These are phyloP conservation scores for Vitis hybrid DNA, from an alignment of 177 flowering plant species.

Conservation along the genomic window DNA sequence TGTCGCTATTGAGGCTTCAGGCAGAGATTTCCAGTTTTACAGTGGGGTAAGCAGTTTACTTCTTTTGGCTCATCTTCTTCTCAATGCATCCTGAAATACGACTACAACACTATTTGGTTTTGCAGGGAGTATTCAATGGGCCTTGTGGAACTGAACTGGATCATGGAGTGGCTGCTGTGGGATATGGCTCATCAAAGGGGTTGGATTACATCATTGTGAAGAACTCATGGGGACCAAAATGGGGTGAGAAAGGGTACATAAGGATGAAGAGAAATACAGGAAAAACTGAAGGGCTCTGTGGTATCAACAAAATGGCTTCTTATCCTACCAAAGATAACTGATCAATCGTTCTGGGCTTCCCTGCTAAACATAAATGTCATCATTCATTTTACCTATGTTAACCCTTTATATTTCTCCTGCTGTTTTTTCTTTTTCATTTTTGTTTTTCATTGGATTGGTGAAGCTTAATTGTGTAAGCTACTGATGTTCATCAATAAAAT, in stretches of 20 bases:
- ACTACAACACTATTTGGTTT: neutral
- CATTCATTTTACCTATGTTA: neutral
- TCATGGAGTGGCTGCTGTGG: conserved; percentile 89
- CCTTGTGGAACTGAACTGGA: conserved; percentile 73
- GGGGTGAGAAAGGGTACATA: conserved; percentile 91
- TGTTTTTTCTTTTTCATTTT: neutral
- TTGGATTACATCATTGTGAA: conserved; percentile 74
- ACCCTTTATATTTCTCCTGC: neutral
- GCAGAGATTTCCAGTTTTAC: conserved; percentile 90
- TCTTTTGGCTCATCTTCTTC: too few species aligned
- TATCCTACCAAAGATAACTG: conserved; percentile 65
- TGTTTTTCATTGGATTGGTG: neutral
- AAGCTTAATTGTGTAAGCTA: neutral
- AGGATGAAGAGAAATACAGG: conserved; percentile 86
- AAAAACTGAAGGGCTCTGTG: conserved; percentile 76
- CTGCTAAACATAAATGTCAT: neutral
- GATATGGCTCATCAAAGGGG: conserved; percentile 69
- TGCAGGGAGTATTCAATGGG: conserved; percentile 84
- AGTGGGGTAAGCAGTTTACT: conserved; percentile 56
- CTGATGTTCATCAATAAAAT: conserved; percentile 2
- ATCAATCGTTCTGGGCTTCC: conserved; percentile 3
- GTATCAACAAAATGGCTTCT: conserved; percentile 85
- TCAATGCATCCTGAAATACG: too few species aligned
- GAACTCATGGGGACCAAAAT: conserved; percentile 91
- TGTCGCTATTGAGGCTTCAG: conserved; percentile 80